Conservation (phyloP, 148 eudicot species). For the Dysphania ambrosioides region DNA sequence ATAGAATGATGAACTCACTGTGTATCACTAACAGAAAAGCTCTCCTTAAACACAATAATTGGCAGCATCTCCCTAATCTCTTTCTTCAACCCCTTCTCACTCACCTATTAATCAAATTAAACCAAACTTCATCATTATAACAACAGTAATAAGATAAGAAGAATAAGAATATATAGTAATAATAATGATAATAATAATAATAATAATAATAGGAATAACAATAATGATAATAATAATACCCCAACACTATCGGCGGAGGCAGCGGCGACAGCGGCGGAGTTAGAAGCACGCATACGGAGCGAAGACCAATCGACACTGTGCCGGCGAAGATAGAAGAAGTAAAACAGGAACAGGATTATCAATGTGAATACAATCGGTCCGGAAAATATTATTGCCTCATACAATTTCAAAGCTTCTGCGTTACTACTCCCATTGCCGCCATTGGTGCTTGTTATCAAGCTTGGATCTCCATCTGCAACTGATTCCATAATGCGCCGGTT, state of each 20-base stretch:
- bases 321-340: slow-evolving; percentile 30
- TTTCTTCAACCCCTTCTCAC: slow-evolving; percentile 27
- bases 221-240: background rate
- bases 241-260: background rate
- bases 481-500: background rate
- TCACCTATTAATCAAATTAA: slow-evolving; percentile 12
- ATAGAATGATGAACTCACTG: slow-evolving; percentile 2
- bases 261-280: slow-evolving; percentile 4
- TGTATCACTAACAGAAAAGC: slow-evolving; percentile 28
- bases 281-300: slow-evolving; percentile 28
- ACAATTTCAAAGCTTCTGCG: slow-evolving; percentile 20
- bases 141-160: too few species aligned
- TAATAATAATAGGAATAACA: background rate
- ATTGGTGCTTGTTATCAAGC: background rate
- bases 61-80: slow-evolving; percentile 29
- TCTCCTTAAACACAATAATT: slow-evolving; percentile 24
- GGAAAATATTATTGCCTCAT: slow-evolving; percentile 30
- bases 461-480: background rate
- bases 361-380: slow-evolving; percentile 30
- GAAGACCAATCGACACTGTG: slow-evolving; percentile 33
- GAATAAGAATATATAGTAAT: too few species aligned
- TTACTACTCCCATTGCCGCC: background rate
- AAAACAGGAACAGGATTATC: slow-evolving; percentile 26
- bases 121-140: background rate
- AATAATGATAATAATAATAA: too few species aligned